Conservation (phyloP, 176 grass and related monocot species). For the Alloteropsis semialata region DNA sequence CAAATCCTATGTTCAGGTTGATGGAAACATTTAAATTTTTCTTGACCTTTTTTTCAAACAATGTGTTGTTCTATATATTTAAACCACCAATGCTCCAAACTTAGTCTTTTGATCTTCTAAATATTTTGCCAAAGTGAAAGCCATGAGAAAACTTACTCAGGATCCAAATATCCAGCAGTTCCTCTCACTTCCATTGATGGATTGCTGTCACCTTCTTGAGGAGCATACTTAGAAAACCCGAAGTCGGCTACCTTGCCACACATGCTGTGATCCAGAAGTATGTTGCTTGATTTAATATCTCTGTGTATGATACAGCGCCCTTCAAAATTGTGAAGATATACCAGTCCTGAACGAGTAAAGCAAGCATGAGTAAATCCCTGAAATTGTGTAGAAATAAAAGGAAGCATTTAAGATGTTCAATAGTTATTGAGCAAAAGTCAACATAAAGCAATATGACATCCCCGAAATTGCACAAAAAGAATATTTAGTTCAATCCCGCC, state of each 20-base stretch:
- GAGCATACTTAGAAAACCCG: slow-evolving; percentile 76
- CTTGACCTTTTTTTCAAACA: neutral
- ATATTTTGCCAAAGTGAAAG: slow-evolving; percentile 7
- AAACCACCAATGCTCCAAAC: neutral
- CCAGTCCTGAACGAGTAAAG: slow-evolving; percentile 48
- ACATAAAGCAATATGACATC: neutral
- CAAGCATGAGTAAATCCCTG: neutral
- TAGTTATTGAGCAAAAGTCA: slow-evolving; percentile 2
- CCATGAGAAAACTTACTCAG: slow-evolving; percentile 56
- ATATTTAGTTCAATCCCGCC: neutral
- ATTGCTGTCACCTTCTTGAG: slow-evolving; percentile 70
- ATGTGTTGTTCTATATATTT: neutral
- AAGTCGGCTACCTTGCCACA: slow-evolving; percentile 70
- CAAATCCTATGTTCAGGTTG: slow-evolving; percentile 1
- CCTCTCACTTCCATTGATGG: slow-evolving; percentile 79
- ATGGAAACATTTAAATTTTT: neutral
- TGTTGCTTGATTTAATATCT: slow-evolving; percentile 81
- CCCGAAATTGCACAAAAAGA: slow-evolving; percentile 6
- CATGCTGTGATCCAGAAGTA: slow-evolving; percentile 77
- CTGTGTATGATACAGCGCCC: slow-evolving; percentile 74
- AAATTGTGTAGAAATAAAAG: slow-evolving; percentile 7
- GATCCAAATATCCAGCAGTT: slow-evolving; percentile 79
- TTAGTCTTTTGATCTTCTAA: neutral
- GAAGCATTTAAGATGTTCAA: neutral
- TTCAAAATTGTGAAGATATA: slow-evolving; percentile 61